Evolutionary conservation across 139 green algal species (phyloP).

Genomic region (Chlamydomonas applanata): DNA sequence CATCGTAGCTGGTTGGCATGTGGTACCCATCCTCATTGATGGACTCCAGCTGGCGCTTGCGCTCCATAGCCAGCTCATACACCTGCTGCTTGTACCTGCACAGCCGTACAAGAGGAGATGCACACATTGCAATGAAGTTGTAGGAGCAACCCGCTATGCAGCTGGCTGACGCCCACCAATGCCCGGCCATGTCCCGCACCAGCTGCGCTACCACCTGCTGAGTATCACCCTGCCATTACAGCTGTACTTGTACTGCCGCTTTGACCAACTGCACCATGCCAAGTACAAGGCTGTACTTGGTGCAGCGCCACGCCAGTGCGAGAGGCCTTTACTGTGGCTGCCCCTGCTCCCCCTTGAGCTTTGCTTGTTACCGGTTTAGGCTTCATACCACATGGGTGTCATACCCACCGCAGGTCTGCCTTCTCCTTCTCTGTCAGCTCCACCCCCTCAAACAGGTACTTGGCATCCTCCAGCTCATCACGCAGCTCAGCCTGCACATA

Average conservation of each 20-base stretch:
- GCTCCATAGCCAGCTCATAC: slow-evolving; percentile 70
- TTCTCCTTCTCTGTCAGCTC: slow-evolving; percentile 82
- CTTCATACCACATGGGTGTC: slow-evolving; percentile 6
- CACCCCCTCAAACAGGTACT: slow-evolving; percentile 61
- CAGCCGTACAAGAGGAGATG: not conserved
- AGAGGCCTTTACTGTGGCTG: too few relatives aligned
- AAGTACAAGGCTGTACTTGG: too few relatives aligned
- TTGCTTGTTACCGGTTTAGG: too few relatives aligned
- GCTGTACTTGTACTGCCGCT: too few relatives aligned
- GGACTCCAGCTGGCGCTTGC: slow-evolving; percentile 50
- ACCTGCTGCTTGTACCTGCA: slow-evolving; percentile 67
- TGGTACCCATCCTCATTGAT: slow-evolving; percentile 79
- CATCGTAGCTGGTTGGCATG: slow-evolving; percentile 85
- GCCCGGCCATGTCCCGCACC: not conserved
- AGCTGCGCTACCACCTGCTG: too few relatives aligned
- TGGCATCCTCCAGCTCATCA: slow-evolving; percentile 84
- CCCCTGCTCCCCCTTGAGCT: too few relatives aligned
- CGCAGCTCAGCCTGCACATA: slow-evolving; percentile 49
- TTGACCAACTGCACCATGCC: too few relatives aligned
- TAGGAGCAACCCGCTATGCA: not conserved
- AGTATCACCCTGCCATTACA: too few relatives aligned
- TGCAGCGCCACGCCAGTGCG: too few relatives aligned
- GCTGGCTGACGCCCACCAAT: not conserved
- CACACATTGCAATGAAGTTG: too few relatives aligned
- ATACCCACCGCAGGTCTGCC: slow-evolving; percentile 66